These are phyloP conservation scores for Mortierella sp. DNA, from an alignment of 371 early-diverging fungal genomes.

Conservation along the genomic window DNA sequence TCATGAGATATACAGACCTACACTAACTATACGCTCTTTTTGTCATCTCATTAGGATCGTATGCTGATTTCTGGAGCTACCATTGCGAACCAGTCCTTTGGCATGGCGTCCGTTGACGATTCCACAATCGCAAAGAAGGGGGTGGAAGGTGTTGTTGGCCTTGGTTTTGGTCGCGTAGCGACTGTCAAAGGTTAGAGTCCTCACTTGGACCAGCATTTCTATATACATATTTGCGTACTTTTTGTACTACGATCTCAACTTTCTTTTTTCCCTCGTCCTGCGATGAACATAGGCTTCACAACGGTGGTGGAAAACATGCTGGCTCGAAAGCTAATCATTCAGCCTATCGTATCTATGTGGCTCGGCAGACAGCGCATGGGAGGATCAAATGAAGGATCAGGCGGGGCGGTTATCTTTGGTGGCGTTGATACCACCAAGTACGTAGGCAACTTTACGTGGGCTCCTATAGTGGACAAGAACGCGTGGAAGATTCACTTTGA, in stretches of 20 bases:
- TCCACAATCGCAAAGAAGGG: conserved; percentile 48
- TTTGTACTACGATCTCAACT: not conserved
- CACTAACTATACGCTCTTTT: not conserved
- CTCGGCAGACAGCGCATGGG: conserved; percentile 46
- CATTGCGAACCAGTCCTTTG: conserved; percentile 47
- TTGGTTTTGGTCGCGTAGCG: conserved; percentile 43
- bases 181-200: conserved; percentile 24
- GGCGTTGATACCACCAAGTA: conserved; percentile 81
- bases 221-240: no score
- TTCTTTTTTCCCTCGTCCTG: not conserved
- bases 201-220: not conserved
- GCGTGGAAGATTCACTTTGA: conserved; percentile 94
- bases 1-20: not conserved
- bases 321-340: conserved; percentile 27
- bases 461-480: conserved; percentile 84
- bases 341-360: conserved; percentile 54
- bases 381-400: conserved; percentile 58
- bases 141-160: conserved; percentile 48
- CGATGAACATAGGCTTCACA: conserved; percentile 16
- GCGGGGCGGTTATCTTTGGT: conserved; percentile 92
- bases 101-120: conserved; percentile 36
- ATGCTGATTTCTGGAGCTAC: conserved; percentile 13
- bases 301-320: conserved; percentile 37
- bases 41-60: conserved; percentile 20
- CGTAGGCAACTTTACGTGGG: conserved; percentile 83